Evolutionary conservation across 1,284 basidiomycete species (phyloP), one percentile per base, ranked within the genome.

Genomic region (Mixia osmundae): DNA sequence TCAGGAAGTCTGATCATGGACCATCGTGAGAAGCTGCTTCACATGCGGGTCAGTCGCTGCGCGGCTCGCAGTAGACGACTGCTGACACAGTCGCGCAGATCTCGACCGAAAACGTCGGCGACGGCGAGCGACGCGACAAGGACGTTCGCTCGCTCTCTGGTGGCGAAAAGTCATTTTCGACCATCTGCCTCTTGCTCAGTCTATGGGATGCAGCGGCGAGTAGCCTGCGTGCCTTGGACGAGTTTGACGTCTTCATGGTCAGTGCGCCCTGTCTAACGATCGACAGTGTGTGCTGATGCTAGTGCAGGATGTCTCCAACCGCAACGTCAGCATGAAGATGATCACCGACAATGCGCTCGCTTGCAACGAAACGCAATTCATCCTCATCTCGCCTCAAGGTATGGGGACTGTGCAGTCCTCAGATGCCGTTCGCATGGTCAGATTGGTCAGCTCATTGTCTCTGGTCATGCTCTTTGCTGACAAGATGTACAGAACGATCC

Each of bases 251-350:
- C 18, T 44, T 30, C 26, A 34, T 35, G 38, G 44, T 45, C 28
- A 36, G 43, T 44, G 25, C 12, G 7, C 15, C 1, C 2, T 14
- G 8, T 31, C 37, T 14, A 33, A 20, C 19, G 53, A 80, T n/a
- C n/a, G n/a, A n/a, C n/a, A n/a, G n/a, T n/a, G 91, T 47, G 85
- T 94, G 10, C 94, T 89, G 61, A 82, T 91, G 74, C n/a, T n/a
- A n/a, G n/a, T n/a, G n/a, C n/a, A n/a, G n/a, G 87, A 95, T 53
- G 73, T 76, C 18, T 75, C 83, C 39, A 94, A 94, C 54, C 71
- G 89, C 24, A 71, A 71, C 40, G 75, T 89, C 46, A 76, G 77
- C 42, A 82, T 85, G 68, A 75, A 69, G 56, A 79, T 94, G 25
- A 23, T 25, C 18, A 30, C 39, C 42, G 20, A 33, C 20, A 35